phyloP scores from a whole-genome alignment of 176 grass and related monocot genomes.

The Oryza punctata region DNA sequence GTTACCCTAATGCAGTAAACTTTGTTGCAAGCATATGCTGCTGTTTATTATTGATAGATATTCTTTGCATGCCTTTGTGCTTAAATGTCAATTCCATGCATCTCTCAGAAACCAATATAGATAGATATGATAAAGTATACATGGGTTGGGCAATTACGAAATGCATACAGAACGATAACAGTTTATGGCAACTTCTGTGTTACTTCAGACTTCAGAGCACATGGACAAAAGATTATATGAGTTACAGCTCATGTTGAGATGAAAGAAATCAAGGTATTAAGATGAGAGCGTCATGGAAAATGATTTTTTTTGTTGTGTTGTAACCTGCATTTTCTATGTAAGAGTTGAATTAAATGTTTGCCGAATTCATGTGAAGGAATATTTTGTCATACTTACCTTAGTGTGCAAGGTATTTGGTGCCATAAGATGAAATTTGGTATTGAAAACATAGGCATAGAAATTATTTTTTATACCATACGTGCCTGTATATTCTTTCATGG shows the following conservation, averaged over 20 bases:
- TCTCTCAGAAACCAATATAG: neutral
- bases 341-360: neutral
- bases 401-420: neutral
- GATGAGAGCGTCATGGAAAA: neutral
- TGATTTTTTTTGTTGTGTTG: neutral
- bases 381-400: neutral
- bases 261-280: neutral
- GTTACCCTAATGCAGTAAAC: neutral
- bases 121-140: too few relatives aligned
- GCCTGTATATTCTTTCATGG: neutral
- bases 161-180: too few relatives aligned
- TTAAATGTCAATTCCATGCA: neutral
- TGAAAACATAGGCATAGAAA: neutral
- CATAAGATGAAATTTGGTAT: neutral
- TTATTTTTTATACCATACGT: neutral
- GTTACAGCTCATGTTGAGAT: neutral
- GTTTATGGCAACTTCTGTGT: neutral
- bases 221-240: neutral
- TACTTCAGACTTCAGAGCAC: neutral
- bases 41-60: slow-evolving; percentile 5
- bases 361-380: neutral
- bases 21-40: slow-evolving; percentile 20
- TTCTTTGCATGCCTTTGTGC: neutral
- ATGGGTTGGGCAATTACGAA: too few relatives aligned
- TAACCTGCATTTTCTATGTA: slow-evolving; percentile 15